Conservation (phyloP, 2,329 filamentous ascomycete species). For the Pyrenochaeta sp. region DNA sequence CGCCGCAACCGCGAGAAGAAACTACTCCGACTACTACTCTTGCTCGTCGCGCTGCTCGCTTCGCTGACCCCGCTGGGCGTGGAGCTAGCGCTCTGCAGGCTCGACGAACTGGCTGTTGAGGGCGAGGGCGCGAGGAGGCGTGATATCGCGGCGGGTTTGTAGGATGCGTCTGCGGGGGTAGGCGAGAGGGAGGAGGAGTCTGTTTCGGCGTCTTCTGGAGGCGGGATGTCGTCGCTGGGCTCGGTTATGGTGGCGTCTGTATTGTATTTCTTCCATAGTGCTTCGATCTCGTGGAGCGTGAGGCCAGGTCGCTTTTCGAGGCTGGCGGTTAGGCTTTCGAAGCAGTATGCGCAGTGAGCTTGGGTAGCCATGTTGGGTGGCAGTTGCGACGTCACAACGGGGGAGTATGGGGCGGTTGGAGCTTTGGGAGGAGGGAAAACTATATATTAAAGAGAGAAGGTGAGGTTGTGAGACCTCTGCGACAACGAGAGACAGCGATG, state of each 20-base stretch:
- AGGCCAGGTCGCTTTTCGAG: slow-evolving; percentile 75
- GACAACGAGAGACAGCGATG: slow-evolving; percentile 9
- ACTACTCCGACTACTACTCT: slow-evolving; percentile 34
- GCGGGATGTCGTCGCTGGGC: slow-evolving; percentile 25
- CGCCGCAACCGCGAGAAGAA: slow-evolving; percentile 48
- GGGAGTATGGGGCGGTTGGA: background rate
- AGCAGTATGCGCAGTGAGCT: slow-evolving; percentile 91
- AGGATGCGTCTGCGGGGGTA: slow-evolving; percentile 34
- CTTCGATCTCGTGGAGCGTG: slow-evolving; percentile 73
- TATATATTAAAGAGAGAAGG: background rate
- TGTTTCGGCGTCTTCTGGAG: slow-evolving; percentile 47
- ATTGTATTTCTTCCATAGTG: slow-evolving; percentile 69
- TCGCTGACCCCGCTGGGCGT: slow-evolving; percentile 53
- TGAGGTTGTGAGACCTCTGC: background rate
- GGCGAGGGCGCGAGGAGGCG: slow-evolving; percentile 54
- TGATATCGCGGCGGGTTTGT: slow-evolving; percentile 55
- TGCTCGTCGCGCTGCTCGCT: slow-evolving; percentile 58
- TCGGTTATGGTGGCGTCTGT: slow-evolving; percentile 28
- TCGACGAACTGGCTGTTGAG: slow-evolving; percentile 55
- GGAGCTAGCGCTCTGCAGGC: slow-evolving; percentile 58
- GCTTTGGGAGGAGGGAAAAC: background rate
- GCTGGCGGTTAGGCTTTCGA: slow-evolving; percentile 81
- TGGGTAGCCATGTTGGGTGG: slow-evolving; percentile 74
- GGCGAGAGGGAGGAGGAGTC: slow-evolving; percentile 12
- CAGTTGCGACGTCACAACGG: slow-evolving; percentile 1